Evolutionary conservation across 2,329 filamentous ascomycete species (phyloP), one percentile per base, ranked within the genome.

Genomic region (Helotiales sp.): DNA sequence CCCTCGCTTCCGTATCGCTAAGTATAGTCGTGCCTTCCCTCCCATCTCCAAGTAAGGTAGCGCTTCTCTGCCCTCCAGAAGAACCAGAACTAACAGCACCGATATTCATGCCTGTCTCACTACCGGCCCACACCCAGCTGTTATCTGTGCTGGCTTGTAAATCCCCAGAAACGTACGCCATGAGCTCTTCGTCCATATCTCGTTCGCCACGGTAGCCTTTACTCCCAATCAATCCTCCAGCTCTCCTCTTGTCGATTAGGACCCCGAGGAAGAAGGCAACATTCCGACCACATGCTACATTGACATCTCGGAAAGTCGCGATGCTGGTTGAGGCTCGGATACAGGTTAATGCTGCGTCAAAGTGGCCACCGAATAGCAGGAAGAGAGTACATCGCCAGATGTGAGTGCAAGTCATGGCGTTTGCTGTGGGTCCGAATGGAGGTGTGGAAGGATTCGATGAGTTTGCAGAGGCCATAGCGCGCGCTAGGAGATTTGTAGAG

Each of bases 371-470:
- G 52, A 96, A 84, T 22, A 93, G 82, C 4, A 97, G 78, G 56
- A 97, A 86, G 0, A 98, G 80, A 1, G 89, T 82, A 68, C 89
- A 96, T 22, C 93, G 88, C 84, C 96, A 97, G 44, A 96, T 80
- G 71, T 98, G 95, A 13, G 85, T 86, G 56, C 91, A 89, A 8
- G 96, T 79, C 65, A 93, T 83, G 3, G 88, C 85, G 1, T 88
- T 91, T 2, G 91, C 67, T 63, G 56, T 68, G 12, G 61, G 59
- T 5, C 67, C 69, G 52, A 67, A 70, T 19, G 71, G 69, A 49
- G 72, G 71, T 31, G 70, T 72, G 27, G 66, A 66, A 55, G 61
- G 59, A 64, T 64, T 64, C 56, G 61, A 63, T 60, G 61, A 63
- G 2, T 72, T 61, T 5, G 75, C 70, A 3, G 73, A 73, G 46